Evolutionary conservation across 257 asterid species (phyloP), one percentile per base, ranked within the genome.

Genomic region (Anisodus tanguticus): DNA sequence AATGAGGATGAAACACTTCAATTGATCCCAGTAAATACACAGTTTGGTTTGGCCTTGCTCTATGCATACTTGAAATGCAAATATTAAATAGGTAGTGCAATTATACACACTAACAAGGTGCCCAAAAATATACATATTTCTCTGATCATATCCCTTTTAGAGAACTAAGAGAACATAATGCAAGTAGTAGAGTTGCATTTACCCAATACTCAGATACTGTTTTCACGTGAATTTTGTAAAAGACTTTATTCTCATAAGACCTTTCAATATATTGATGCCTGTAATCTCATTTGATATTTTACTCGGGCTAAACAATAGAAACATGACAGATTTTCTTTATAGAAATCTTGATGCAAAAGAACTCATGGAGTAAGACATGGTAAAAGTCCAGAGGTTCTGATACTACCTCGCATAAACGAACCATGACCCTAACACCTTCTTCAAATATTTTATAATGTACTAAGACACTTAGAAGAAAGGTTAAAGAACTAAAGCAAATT

Each of bases 21-120:
- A 66, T 64, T 66, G 72, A 66, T 66, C 45, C 47, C 72, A 31
- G 43, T 3, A 31, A 17, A 66, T 5, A 35, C 72, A 11, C 8
- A 66, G 47, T 66, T 66, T 66, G 47, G 16, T 66, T 31, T 31
- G 72, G 47, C 72, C 45, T 66, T 9, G n/a, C 72, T 66, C 12
- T 66, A 66, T 12, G 72, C 47, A 31, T 66, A 63, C 70, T 63
- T 63, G 70, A 35, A 22, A 63, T 63, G 70, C 39, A 63, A 22
- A 63, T 9, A 63, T 63, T 63, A 63, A 63, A 63, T 63, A 63
- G 41, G 41, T 63, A 62, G 39, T 63, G 26, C 8, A 63, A 63
- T 10, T 63, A 26, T 26, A 26, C 13, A 63, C 70, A 26, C 37
- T 63, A 63, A 63, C 16, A 26, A 10, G 6, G 69, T 26, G 43